Conservation (phyloP, 2,329 filamentous ascomycete genomes). For the Shiraia bambusicola region DNA sequence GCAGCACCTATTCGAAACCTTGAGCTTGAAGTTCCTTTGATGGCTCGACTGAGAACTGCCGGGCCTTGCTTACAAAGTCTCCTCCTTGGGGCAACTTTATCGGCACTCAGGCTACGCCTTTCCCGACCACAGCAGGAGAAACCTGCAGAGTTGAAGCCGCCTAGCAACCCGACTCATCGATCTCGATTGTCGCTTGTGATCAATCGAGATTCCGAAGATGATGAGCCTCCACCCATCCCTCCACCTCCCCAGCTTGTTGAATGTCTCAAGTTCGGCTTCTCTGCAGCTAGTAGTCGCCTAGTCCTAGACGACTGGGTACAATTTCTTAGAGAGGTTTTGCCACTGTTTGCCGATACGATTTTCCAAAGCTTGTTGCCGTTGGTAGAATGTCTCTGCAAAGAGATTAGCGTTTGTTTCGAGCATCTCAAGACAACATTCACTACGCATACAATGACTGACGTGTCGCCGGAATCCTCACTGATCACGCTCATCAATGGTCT, state of each 20-base stretch:
- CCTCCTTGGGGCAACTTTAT: constrained; percentile 75
- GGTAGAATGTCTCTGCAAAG: constrained; percentile 82
- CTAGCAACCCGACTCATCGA: constrained; percentile 24
- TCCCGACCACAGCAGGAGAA: constrained; percentile 30
- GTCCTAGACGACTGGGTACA: constrained; percentile 90
- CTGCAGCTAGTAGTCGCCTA: constrained; percentile 69
- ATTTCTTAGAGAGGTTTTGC: constrained; percentile 80
- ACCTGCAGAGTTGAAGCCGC: constrained; percentile 22
- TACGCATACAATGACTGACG: constrained; percentile 29
- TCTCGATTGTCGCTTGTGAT: constrained; percentile 34
- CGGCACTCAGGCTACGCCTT: constrained; percentile 65
- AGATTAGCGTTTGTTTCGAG: constrained; percentile 72
- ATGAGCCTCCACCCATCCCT: constrained; percentile 39
- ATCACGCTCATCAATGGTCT: constrained; percentile 90
- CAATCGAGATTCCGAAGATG: constrained; percentile 33
- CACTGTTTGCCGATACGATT: constrained; percentile 78
- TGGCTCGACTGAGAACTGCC: constrained; percentile 63
- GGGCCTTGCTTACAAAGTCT: constrained; percentile 72
- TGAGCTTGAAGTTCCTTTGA: constrained; percentile 69
- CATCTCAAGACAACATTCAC: constrained; percentile 67
- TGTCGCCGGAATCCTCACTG: constrained; percentile 67
- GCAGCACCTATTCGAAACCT: constrained; percentile 61
- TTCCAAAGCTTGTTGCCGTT: constrained; percentile 90
- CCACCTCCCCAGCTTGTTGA: constrained; percentile 76
- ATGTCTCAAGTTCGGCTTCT: constrained; percentile 79